Conservation (phyloP, 2,329 filamentous ascomycete genomes). For the Apiospora aurea region DNA sequence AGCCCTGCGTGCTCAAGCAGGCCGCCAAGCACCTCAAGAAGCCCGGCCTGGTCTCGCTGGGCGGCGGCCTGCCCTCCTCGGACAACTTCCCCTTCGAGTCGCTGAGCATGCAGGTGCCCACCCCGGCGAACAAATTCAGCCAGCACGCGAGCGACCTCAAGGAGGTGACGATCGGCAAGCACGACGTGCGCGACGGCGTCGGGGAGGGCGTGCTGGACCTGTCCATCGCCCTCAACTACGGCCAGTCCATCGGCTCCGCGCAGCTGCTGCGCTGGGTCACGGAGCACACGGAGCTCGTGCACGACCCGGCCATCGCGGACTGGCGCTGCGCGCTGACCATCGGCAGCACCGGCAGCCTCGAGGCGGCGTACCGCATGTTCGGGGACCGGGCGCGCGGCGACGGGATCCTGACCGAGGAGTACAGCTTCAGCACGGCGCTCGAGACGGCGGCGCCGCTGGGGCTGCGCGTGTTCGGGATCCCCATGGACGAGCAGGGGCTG, state of each 20-base stretch:
- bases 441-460: conserved; percentile 64
- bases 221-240: conserved; percentile 90
- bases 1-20: conserved; percentile 79
- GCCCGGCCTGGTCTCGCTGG: conserved; percentile 88
- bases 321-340: conserved; percentile 86
- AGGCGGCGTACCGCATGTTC: conserved; percentile 85
- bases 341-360: conserved; percentile 85
- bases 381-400: conserved; percentile 74
- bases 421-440: conserved; percentile 80
- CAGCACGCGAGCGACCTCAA: conserved; percentile 62
- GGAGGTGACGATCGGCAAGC: conserved; percentile 76
- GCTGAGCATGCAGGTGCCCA: conserved; percentile 76
- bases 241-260: conserved; percentile 82
- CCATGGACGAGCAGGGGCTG: conserved; percentile 62
- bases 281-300: conserved; percentile 93
- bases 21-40: conserved; percentile 81
- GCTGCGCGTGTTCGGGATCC: conserved; percentile 57
- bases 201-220: conserved; percentile 68
- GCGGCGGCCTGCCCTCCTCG: conserved; percentile 87
- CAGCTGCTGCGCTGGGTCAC: conserved; percentile 91
- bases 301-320: conserved; percentile 85
- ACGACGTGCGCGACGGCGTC: conserved; percentile 66
- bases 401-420: conserved; percentile 85
- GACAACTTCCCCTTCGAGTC: conserved; percentile 93
- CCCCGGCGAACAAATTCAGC: conserved; percentile 68